phyloP scores from a whole-genome alignment of 176 grass and related monocot genomes.

The Oryza officinalis region DNA sequence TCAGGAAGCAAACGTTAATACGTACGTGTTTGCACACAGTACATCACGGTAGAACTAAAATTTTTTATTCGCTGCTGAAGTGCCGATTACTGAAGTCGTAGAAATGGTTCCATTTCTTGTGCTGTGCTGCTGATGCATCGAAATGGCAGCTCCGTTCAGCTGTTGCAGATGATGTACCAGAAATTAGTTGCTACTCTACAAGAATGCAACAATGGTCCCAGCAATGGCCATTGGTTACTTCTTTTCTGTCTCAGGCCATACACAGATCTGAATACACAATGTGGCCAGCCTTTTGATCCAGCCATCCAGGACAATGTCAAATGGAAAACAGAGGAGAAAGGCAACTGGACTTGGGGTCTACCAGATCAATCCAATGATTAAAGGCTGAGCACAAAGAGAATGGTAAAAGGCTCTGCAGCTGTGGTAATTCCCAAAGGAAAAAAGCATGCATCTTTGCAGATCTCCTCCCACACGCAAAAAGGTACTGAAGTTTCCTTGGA shows the following conservation, averaged over 20 bases:
- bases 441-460: conserved; percentile 26
- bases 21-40: neutral
- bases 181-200: neutral
- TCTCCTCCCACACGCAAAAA: conserved; percentile 23
- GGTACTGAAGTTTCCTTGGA: conserved; percentile 26
- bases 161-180: neutral
- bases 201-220: neutral
- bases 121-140: no score
- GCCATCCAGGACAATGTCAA: neutral
- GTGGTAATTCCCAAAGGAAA: conserved; percentile 33
- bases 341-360: neutral
- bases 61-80: neutral
- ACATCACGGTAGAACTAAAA: neutral
- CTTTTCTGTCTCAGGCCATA: neutral
- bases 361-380: conserved; percentile 34
- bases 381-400: neutral
- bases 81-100: neutral
- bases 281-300: conserved; percentile 21
- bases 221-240: neutral
- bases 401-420: neutral
- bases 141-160: neutral
- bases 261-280: conserved; percentile 29
- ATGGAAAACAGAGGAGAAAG: conserved; percentile 9
- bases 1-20: neutral
- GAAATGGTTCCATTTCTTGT: conserved; percentile 2